A percentile compares a stretch with the other conserved stretches of the same genome.
Evolutionary conservation across 768 basidiomycete species (phyloP).

Genomic region (Russula vinacea): DNA sequence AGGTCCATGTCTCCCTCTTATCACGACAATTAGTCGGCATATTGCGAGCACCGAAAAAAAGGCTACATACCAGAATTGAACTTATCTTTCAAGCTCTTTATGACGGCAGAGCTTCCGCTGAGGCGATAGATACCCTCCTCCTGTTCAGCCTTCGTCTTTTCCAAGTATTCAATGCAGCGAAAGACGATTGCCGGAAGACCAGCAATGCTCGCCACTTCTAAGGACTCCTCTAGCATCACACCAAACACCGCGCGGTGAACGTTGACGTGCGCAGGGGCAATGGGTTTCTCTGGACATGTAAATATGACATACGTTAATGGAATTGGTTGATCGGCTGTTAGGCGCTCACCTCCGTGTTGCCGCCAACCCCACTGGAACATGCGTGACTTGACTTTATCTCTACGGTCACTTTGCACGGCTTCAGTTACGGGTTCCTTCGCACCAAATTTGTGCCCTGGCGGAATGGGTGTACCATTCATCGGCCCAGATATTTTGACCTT

Average conservation of each 20-base stretch:
- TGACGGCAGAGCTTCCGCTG: conserved; percentile 91
- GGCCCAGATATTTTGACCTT: conserved; percentile 90
- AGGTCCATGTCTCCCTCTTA: conserved; percentile 96
- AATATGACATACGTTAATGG: conserved; percentile 13
- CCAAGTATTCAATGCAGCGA: conserved; percentile 91
- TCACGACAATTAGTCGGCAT: conserved; percentile 23
- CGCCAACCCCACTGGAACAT: conserved; percentile 89
- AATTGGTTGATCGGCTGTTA: neutral
- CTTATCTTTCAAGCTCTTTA: conserved; percentile 87
- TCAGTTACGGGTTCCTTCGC: conserved; percentile 57
- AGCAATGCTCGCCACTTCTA: conserved; percentile 85
- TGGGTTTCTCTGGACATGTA: conserved; percentile 37
- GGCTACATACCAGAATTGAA: conserved; percentile 76
- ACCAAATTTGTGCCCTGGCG: conserved; percentile 88
- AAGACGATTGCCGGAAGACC: conserved; percentile 93
- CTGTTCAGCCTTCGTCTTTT: conserved; percentile 88
- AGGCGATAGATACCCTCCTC: conserved; percentile 98
- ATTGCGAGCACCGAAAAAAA: conserved; percentile 4
- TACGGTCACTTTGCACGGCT: conserved; percentile 40
- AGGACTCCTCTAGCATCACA: conserved; percentile 79
- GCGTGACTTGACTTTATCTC: conserved; percentile 89
- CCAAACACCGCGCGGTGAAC: conserved; percentile 80
- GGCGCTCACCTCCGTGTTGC: conserved; percentile 40
- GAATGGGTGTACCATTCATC: conserved; percentile 78
- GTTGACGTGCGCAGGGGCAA: conserved; percentile 36